These are phyloP conservation scores for Drosera spatulata DNA, from an alignment of 179 eudicot species.

Conservation along the genomic window DNA sequence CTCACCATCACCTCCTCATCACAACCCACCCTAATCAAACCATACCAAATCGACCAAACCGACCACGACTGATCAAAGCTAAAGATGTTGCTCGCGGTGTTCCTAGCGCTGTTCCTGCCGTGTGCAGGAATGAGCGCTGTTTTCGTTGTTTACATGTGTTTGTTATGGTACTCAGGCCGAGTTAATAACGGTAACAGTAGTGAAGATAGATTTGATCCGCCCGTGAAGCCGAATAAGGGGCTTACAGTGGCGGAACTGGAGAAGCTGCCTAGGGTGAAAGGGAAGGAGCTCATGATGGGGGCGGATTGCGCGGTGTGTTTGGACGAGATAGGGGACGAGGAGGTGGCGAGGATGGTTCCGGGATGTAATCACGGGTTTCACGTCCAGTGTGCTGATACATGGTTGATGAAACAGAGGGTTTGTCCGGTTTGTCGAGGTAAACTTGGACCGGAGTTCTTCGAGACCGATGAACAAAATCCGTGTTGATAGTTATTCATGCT, in stretches of 20 bases:
- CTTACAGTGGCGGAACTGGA: slow-evolving; percentile 33
- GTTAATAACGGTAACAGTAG: neutral
- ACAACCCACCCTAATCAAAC: too few relatives aligned
- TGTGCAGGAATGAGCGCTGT: slow-evolving; percentile 78
- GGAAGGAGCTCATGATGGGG: slow-evolving; percentile 39
- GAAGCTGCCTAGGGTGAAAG: slow-evolving; percentile 36
- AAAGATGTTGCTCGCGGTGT: slow-evolving; percentile 44
- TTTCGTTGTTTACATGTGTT: slow-evolving; percentile 60
- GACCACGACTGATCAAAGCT: neutral
- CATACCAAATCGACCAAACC: too few relatives aligned
- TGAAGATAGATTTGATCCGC: neutral
- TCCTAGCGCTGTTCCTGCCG: slow-evolving; percentile 68
- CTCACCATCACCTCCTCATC: too few relatives aligned
- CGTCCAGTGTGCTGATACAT: slow-evolving; percentile 45
- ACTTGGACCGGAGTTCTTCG: slow-evolving; percentile 21
- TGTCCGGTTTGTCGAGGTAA: slow-evolving; percentile 51
- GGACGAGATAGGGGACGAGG: slow-evolving; percentile 40
- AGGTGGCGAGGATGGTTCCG: slow-evolving; percentile 45
- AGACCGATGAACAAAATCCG: slow-evolving; percentile 14
- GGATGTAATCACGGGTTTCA: slow-evolving; percentile 73
- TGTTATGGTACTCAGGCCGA: slow-evolving; percentile 42
- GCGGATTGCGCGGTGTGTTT: slow-evolving; percentile 54
- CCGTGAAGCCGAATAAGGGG: slow-evolving; percentile 30
- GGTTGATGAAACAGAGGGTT: slow-evolving; percentile 38
- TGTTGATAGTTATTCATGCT: slow-evolving; percentile 9